Conservation (phyloP, 1,284 basidiomycete genomes). For the Tylopilus orsonianus region DNA sequence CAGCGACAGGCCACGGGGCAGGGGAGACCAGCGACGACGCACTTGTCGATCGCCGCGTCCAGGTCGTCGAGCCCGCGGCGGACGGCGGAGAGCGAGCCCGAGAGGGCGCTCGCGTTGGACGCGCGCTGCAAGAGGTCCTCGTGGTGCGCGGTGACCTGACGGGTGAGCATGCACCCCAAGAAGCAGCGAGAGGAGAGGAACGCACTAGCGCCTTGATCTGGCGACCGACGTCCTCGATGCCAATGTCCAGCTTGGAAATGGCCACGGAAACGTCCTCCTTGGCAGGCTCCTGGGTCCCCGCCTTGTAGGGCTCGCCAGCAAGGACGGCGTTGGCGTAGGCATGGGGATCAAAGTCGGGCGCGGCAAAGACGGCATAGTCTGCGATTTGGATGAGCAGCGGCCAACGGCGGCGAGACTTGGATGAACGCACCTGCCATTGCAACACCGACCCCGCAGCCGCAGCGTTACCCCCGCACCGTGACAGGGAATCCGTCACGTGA, state of each 20-base stretch:
- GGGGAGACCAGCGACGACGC: conserved; percentile 19
- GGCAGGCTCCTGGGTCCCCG: conserved; percentile 50
- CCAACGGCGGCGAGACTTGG: not conserved
- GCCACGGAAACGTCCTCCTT: conserved; percentile 87
- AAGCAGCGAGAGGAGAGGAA: conserved; percentile 4
- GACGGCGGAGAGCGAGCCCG: conserved; percentile 62
- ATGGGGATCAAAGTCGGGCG: conserved; percentile 76
- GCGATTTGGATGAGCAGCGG: not conserved
- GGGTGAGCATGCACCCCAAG: not conserved
- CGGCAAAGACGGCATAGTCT: conserved; percentile 73
- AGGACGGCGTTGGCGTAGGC: conserved; percentile 88
- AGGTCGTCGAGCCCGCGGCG: conserved; percentile 67
- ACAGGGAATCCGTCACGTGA: conserved; percentile 30
- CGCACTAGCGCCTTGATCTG: conserved; percentile 82
- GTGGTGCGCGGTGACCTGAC: conserved; percentile 68
- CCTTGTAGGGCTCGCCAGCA: conserved; percentile 67
- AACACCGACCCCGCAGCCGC: too few relatives aligned
- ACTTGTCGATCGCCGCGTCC: conserved; percentile 73
- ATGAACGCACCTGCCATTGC: conserved; percentile 32
- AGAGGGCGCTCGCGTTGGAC: conserved; percentile 60
- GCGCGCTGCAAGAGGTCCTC: conserved; percentile 74
- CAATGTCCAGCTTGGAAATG: conserved; percentile 79
- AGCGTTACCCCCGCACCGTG: too few relatives aligned
- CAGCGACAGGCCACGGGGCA: not conserved
- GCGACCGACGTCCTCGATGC: conserved; percentile 85